Percentiles rank a stretch among this genome's conserved stretches.
phyloP scores from a whole-genome alignment of 345 rosid species.

The Rhodomyrtus tomentosa region DNA sequence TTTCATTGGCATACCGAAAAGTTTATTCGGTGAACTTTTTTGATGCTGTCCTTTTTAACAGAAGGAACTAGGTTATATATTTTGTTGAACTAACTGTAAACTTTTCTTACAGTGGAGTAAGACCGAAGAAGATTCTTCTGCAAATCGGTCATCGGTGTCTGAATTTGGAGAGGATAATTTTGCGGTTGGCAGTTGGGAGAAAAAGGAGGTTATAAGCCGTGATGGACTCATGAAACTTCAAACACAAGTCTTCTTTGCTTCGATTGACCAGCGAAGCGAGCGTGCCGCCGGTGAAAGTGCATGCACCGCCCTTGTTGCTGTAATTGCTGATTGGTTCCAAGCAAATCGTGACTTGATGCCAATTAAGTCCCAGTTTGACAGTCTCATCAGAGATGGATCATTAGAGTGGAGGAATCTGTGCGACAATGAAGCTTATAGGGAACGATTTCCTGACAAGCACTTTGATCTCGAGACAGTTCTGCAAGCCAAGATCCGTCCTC shows the following conservation, averaged over 20 bases:
- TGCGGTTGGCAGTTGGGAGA: constrained; percentile 84
- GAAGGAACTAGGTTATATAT: not conserved
- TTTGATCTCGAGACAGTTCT: constrained; percentile 91
- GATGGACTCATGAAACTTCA: constrained; percentile 86
- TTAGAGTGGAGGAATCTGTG: constrained; percentile 92
- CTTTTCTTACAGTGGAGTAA: constrained; percentile 50
- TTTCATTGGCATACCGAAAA: not conserved
- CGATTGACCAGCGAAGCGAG: constrained; percentile 92
- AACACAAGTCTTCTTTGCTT: constrained; percentile 68
- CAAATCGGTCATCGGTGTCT: constrained; percentile 52
- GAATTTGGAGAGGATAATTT: constrained; percentile 94
- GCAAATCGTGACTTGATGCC: constrained; percentile 70
- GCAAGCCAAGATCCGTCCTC: constrained; percentile 72
- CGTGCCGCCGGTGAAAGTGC: constrained; percentile 96
- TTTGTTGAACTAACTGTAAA: not conserved
- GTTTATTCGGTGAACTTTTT: not conserved
- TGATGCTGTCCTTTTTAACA: not conserved
- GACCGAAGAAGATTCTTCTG: constrained; percentile 52
- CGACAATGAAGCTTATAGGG: constrained; percentile 56
- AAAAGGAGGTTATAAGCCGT: constrained; percentile 66
- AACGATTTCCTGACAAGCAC: constrained; percentile 86
- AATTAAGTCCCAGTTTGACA: constrained; percentile 81
- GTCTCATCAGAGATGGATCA: constrained; percentile 88
- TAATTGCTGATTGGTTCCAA: constrained; percentile 89
- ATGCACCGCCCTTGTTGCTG: constrained; percentile 92